Base-by-base conservation (phyloP, 2,329 filamentous ascomycete genomes). In the Penicillium griseofulvum region DNA sequence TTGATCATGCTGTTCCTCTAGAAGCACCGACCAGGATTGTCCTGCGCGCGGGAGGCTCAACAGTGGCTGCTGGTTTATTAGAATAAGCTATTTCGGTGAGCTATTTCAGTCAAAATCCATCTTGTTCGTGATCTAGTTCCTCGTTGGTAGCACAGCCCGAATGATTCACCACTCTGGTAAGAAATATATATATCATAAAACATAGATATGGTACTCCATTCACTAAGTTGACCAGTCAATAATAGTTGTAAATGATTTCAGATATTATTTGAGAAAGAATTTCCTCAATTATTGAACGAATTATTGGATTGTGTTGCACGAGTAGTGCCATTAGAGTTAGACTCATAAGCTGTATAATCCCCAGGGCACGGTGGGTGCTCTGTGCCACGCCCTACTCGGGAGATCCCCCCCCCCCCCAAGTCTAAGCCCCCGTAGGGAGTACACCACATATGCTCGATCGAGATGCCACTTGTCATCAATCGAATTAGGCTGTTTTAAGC, bases 21-120 rank as follows among this genome's bases (percentile, higher is more conserved):
- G 94, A 97, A 73, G 81, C 83, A 16, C 90, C 89, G 0, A 87
- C 87, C 61, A 83, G 91, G 62, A 85, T 99, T 42, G 89, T 97
- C 28, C 75, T 99, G 49, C 81, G 94, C 57, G 86, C 86, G 61
- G 85, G 86, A 49, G 94, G 94, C 1, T 84, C 88, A 63, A 97
- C 94, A 1, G 83, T 97, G 56, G 94, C 91, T 11, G 91, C 92
- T 36, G 94, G 94, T 2, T 76, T 96, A 60, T 74, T 97, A 64
- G 92, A 96, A 54, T 67, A 56, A 47, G 14, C 19, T 19, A 9
- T 14, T 0, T 31, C 24, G 19, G 24, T 44, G 57, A 47, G 14
- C 19, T 19, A 9, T 14, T 0, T 31, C 24, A 28, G 24, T 44
- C 19, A 10, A 42, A 24, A 24, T 17, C 10, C 9, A 24, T 45